Evolutionary conservation across 164 flowering plant species (phyloP).

Genomic region (Berberis vulgaris): DNA sequence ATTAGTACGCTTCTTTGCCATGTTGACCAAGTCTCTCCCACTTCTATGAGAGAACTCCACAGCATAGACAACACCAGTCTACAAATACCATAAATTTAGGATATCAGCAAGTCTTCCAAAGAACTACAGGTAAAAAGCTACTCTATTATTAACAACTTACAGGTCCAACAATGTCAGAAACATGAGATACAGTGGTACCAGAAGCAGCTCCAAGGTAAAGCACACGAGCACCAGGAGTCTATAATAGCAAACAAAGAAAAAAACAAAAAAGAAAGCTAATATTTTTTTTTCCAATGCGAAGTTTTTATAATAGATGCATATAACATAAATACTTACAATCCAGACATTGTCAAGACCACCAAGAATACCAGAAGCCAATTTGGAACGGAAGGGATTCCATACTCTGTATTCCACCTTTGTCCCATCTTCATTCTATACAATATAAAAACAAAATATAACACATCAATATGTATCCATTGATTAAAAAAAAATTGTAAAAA

Average conservation of each 20-base stretch:
- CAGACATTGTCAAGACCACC: constrained; percentile 86
- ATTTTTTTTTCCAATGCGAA: background rate
- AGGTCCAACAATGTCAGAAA: constrained; percentile 95
- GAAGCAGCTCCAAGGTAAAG: constrained; percentile 98
- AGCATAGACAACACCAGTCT: constrained; percentile 85
- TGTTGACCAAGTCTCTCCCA: constrained; percentile 94
- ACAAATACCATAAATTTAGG: constrained; percentile 2
- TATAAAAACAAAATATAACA: background rate
- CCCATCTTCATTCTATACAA: constrained; percentile 75
- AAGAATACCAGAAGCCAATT: constrained; percentile 87
- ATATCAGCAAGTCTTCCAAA: background rate
- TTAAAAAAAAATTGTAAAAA: background rate
- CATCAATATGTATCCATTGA: background rate
- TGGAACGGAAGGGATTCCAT: constrained; percentile 97
- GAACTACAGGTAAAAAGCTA: background rate
- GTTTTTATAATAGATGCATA: too few species aligned
- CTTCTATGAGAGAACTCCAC: constrained; percentile 98
- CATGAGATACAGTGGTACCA: constrained; percentile 98
- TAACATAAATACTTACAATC: constrained; percentile 52
- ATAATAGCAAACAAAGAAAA: background rate
- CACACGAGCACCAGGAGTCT: constrained; percentile 82
- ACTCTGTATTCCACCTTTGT: constrained; percentile 83
- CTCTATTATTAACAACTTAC: constrained; percentile 36
- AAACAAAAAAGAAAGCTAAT: background rate
- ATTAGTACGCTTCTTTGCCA: constrained; percentile 96